phyloP scores from a whole-genome alignment of 192 early-diverging fungal species.

The Linnemannia exigua region DNA sequence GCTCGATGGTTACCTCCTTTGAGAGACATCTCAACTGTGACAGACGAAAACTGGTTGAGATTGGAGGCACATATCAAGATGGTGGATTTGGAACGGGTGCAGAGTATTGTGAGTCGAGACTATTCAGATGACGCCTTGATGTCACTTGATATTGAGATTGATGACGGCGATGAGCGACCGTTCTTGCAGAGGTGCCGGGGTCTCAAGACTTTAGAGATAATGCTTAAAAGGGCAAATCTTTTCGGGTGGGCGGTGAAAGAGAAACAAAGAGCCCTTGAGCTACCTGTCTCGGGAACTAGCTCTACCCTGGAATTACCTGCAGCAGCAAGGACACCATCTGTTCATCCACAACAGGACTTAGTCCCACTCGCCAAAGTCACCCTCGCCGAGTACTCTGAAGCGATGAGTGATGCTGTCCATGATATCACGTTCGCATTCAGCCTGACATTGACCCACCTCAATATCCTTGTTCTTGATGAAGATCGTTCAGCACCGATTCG shows the following conservation, averaged over 20 bases:
- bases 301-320: background rate
- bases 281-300: background rate
- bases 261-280: background rate
- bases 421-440: background rate
- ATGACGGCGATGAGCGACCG: background rate
- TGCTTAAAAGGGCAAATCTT: background rate
- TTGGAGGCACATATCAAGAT: background rate
- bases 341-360: background rate
- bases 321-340: background rate
- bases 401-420: background rate
- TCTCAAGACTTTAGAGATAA: background rate
- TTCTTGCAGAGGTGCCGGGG: slow-evolving; percentile 8
- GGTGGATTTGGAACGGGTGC: background rate
- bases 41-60: background rate
- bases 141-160: background rate
- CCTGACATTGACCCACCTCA: background rate
- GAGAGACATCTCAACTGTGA: background rate
- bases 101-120: background rate
- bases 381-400: background rate
- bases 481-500: background rate
- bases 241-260: background rate
- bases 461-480: background rate
- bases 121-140: background rate
- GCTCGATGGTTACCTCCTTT: background rate
- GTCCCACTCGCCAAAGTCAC: slow-evolving; percentile 1